Conservation (phyloP, 768 basidiomycete species). For the Suillus brevipes region DNA sequence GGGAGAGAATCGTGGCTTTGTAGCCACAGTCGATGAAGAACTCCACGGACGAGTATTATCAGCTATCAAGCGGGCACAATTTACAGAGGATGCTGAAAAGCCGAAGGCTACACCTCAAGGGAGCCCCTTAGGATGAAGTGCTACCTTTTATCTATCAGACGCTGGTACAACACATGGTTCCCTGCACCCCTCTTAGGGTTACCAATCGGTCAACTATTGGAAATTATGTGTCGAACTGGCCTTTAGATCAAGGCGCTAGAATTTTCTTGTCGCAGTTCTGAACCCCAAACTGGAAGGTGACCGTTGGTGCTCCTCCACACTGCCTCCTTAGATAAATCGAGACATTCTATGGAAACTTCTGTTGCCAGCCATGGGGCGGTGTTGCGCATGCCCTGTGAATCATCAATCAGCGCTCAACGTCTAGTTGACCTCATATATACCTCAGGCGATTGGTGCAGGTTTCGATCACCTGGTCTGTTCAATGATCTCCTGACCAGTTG, state of each 20-base stretch:
- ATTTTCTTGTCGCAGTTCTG: not conserved
- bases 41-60: constrained; percentile 68
- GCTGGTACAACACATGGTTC: not conserved
- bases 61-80: constrained; percentile 65
- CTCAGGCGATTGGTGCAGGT: not conserved
- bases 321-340: not conserved
- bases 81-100: constrained; percentile 27
- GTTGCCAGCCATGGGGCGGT: not conserved
- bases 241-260: not conserved
- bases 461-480: not conserved
- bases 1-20: constrained; percentile 83
- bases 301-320: not conserved
- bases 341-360: not conserved
- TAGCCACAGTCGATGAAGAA: constrained; percentile 70
- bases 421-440: not conserved
- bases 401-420: not conserved
- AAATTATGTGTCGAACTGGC: not conserved
- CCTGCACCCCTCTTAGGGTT: not conserved
- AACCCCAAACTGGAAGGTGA: not conserved
- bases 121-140: not conserved
- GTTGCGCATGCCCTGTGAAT: not conserved
- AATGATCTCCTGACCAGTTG: not conserved
- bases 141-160: not conserved
- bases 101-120: constrained; percentile 8
- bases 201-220: not conserved